phyloP scores from a whole-genome alignment of 2,329 filamentous ascomycete genomes.

The Beauveria asiatica region DNA sequence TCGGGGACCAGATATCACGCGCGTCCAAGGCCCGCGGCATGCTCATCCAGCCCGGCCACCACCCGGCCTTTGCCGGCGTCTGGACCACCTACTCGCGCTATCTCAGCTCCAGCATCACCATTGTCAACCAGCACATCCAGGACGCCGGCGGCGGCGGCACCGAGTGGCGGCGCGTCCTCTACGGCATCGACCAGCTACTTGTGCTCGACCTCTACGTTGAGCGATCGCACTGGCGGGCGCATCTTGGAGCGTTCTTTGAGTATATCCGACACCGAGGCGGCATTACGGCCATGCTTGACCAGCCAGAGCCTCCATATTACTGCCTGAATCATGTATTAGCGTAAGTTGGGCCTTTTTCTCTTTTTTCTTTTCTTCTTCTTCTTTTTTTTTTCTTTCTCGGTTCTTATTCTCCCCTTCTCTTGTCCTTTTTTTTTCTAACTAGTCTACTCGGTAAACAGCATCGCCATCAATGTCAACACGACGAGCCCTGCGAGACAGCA shows the following conservation, averaged over 20 bases:
- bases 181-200: not conserved
- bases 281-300: not conserved
- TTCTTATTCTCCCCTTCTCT: too few species aligned
- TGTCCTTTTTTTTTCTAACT: not conserved
- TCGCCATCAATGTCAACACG: not conserved
- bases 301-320: not conserved
- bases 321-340: not conserved
- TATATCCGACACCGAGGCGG: not conserved
- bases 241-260: not conserved
- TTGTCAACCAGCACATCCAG: not conserved
- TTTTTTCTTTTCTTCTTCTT: not conserved
- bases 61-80: not conserved
- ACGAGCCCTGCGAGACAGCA: not conserved
- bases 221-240: not conserved
- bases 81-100: not conserved
- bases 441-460: not conserved
- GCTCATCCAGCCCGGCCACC: not conserved
- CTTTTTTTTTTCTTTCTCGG: too few species aligned
- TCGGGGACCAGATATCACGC: not conserved
- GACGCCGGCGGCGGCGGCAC: not conserved
- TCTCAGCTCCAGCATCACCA: not conserved
- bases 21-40: not conserved
- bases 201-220: not conserved
- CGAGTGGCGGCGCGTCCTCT: not conserved
- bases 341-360: not conserved